phyloP scores from a whole-genome alignment of 768 basidiomycete species.

The Boletus tomentosulus region DNA sequence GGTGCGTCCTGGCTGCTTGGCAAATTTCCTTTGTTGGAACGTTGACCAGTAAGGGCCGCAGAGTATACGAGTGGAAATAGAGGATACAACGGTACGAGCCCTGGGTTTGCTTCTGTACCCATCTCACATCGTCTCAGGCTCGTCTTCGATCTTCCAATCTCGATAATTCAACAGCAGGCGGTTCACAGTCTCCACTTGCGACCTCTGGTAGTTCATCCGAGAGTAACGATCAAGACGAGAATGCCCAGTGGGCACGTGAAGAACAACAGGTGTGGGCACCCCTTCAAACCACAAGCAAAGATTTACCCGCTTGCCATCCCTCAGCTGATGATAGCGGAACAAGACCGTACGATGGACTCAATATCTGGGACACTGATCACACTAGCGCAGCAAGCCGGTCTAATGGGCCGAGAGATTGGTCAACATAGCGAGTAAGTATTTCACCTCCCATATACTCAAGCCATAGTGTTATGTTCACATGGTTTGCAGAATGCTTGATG shows the following conservation, averaged over 20 bases:
- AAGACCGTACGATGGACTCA: constrained; percentile 84
- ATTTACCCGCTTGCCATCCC: neutral
- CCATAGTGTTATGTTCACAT: neutral
- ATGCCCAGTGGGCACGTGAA: constrained; percentile 76
- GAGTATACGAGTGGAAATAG: constrained; percentile 71
- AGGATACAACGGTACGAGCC: constrained; percentile 19
- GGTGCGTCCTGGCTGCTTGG: constrained; percentile 45
- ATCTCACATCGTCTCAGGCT: constrained; percentile 1
- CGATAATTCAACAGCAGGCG: constrained; percentile 13
- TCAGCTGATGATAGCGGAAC: constrained; percentile 81
- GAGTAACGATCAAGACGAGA: constrained; percentile 51
- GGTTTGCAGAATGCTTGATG: constrained; percentile 65
- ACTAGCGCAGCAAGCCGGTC: constrained; percentile 83
- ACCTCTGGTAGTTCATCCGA: constrained; percentile 9
- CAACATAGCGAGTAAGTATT: constrained; percentile 85
- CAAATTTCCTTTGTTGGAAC: constrained; percentile 3
- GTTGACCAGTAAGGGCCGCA: constrained; percentile 42
- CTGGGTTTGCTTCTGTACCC: neutral
- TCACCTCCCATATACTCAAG: constrained; percentile 2
- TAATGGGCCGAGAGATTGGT: constrained; percentile 90
- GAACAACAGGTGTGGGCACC: constrained; percentile 69
- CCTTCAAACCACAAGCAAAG: neutral
- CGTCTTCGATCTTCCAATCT: constrained; percentile 16
- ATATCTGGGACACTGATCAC: constrained; percentile 85
- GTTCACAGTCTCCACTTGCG: constrained; percentile 13